Evolutionary conservation across 306 rosid genomes (phyloP).

Genomic region (Quercus ilex): DNA sequence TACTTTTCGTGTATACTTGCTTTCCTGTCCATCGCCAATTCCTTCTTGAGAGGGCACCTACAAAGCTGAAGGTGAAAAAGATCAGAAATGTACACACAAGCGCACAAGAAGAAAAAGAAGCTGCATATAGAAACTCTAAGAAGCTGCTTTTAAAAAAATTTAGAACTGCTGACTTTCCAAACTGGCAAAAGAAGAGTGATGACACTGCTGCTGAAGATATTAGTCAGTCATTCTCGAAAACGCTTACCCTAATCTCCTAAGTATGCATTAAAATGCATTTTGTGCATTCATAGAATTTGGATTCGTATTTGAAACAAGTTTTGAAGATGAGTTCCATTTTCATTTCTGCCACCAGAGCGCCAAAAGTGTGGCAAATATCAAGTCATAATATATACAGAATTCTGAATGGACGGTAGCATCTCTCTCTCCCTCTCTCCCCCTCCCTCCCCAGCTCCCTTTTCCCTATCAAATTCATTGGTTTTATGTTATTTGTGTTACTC

Average conservation of each 20-base stretch:
- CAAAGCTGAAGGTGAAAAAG: background rate
- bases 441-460: background rate
- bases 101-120: background rate
- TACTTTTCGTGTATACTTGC: background rate
- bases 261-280: no score
- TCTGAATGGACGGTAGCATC: background rate
- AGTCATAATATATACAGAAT: background rate
- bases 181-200: no score
- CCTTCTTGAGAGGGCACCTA: conserved; percentile 8
- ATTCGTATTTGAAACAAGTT: no score
- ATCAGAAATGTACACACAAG: background rate
- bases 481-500: background rate
- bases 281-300: no score
- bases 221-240: background rate
- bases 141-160: no score
- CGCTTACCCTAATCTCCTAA: background rate
- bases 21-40: background rate
- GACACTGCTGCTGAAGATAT: no score
- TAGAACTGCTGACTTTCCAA: no score
- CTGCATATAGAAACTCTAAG: background rate
- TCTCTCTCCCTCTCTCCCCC: background rate
- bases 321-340: no score
- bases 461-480: background rate
- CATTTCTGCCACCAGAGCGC: no score
- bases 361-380: background rate